Percentiles rank a stretch among this genome's conserved stretches.
These are phyloP conservation scores for Saturnispora sekii DNA, from an alignment of 805 yeast species.

Conservation along the genomic window DNA sequence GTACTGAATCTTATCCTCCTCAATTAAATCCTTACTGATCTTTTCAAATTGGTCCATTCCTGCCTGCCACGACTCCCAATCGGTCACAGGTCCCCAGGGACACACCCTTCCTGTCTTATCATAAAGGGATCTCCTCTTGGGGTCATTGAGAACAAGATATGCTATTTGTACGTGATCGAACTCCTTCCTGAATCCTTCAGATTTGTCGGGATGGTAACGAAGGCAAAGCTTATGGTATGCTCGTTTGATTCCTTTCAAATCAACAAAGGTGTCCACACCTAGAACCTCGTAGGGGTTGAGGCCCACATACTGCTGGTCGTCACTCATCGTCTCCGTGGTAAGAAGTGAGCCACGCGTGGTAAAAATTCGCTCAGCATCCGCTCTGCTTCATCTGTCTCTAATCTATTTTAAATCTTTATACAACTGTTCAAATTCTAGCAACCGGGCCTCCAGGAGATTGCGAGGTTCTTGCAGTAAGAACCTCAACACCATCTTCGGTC, in stretches of 20 bases:
- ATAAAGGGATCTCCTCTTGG: conserved; percentile 42
- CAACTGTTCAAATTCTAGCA: conserved; percentile 31
- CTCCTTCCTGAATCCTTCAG: conserved; percentile 25
- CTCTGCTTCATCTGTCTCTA: too few species aligned
- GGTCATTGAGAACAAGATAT: conserved; percentile 57
- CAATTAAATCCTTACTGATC: conserved; percentile 56
- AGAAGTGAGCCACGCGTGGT: not conserved
- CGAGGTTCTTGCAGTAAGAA: conserved; percentile 71
- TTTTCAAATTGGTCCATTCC: conserved; percentile 41
- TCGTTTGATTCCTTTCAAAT: conserved; percentile 51
- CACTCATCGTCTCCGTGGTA: not conserved
- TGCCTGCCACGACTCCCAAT: conserved; percentile 31
- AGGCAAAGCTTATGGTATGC: conserved; percentile 59
- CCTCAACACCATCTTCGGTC: conserved; percentile 89
- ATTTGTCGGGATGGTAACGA: conserved; percentile 64
- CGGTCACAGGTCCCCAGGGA: conserved; percentile 21
- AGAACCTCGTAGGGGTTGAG: conserved; percentile 49
- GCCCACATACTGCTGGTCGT: conserved; percentile 4
- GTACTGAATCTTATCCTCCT: conserved; percentile 55
- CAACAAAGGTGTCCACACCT: conserved; percentile 30
- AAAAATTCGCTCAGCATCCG: too few species aligned
- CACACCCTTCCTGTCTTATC: conserved; percentile 64
- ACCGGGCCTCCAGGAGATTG: conserved; percentile 86
- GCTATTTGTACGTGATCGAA: conserved; percentile 73
- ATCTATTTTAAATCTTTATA: not conserved